Percentiles rank a stretch among this genome's conserved stretches.
Evolutionary conservation across 768 basidiomycete genomes (phyloP).

Genomic region (Leccinum uliginosum): DNA sequence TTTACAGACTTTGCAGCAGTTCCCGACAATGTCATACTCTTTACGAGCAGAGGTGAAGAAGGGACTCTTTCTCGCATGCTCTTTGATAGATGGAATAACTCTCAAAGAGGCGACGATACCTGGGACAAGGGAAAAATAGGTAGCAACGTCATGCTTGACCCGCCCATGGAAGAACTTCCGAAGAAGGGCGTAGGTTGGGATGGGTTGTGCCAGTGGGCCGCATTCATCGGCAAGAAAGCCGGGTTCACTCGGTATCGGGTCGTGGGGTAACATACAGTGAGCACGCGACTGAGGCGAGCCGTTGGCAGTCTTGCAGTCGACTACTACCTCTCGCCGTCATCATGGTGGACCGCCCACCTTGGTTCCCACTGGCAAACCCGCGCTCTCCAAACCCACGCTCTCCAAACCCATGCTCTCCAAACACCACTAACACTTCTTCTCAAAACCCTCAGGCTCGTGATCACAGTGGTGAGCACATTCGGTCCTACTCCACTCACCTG

Average conservation of each 20-base stretch:
- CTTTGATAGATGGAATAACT: constrained; percentile 82
- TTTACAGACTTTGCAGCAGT: constrained; percentile 84
- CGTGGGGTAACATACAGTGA: constrained; percentile 25
- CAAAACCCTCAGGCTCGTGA: constrained; percentile 54
- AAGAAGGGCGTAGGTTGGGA: too few relatives aligned
- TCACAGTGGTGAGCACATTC: constrained; percentile 49
- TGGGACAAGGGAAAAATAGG: constrained; percentile 93
- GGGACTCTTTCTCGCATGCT: constrained; percentile 75
- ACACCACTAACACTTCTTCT: constrained; percentile 23
- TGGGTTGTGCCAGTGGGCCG: too few relatives aligned
- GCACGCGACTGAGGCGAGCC: constrained; percentile 24
- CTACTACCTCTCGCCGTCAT: constrained; percentile 25
- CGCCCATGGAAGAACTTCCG: too few relatives aligned
- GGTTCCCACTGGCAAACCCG: too few relatives aligned
- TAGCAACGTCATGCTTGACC: constrained; percentile 73
- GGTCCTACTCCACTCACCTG: constrained; percentile 1
- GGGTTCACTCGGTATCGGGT: too few relatives aligned
- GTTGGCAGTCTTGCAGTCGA: background rate
- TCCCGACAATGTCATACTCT: constrained; percentile 80
- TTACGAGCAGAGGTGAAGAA: constrained; percentile 76
- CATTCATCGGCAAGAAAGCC: too few relatives aligned
- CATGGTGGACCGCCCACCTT: constrained; percentile 55
- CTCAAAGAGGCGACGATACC: constrained; percentile 74
- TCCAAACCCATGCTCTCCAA: constrained; percentile 41
- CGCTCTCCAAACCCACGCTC: constrained; percentile 50